phyloP scores from a whole-genome alignment of 352 stramenopile species.

The Peronospora farinosa region DNA sequence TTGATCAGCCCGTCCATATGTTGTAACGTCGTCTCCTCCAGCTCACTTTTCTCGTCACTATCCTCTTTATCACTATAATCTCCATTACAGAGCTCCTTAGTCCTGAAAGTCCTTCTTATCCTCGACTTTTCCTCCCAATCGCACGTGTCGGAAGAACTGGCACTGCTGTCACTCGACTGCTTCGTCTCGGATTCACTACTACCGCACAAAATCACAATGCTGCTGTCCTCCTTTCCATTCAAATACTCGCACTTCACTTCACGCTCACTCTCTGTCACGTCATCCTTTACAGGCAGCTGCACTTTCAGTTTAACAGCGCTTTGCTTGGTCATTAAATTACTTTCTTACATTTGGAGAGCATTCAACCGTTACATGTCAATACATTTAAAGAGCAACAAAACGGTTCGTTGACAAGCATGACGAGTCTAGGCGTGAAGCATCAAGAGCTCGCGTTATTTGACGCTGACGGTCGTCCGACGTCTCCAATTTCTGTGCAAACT shows the following conservation, averaged over 20 bases:
- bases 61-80: neutral
- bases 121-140: neutral
- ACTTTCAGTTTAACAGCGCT: constrained; percentile 11
- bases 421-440: constrained; percentile 55
- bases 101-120: no score
- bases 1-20: neutral
- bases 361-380: neutral
- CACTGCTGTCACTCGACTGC: neutral
- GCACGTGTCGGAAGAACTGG: constrained; percentile 1
- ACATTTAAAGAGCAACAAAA: constrained; percentile 1
- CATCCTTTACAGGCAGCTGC: constrained; percentile 6
- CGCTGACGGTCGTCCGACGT: constrained; percentile 8
- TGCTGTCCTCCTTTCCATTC: constrained; percentile 15
- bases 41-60: constrained; percentile 6
- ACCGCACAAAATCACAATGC: constrained; percentile 8
- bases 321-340: neutral
- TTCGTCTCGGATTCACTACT: neutral
- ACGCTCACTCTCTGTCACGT: constrained; percentile 29
- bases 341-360: neutral
- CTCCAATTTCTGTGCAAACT: constrained; percentile 3
- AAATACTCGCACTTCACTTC: constrained; percentile 1
- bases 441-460: constrained; percentile 50
- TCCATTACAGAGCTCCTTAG: neutral
- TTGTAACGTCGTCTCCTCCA: constrained; percentile 1
- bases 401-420: constrained; percentile 4